phyloP scores from a whole-genome alignment of 768 basidiomycete species.

The Gloeostereum incarnatum region DNA sequence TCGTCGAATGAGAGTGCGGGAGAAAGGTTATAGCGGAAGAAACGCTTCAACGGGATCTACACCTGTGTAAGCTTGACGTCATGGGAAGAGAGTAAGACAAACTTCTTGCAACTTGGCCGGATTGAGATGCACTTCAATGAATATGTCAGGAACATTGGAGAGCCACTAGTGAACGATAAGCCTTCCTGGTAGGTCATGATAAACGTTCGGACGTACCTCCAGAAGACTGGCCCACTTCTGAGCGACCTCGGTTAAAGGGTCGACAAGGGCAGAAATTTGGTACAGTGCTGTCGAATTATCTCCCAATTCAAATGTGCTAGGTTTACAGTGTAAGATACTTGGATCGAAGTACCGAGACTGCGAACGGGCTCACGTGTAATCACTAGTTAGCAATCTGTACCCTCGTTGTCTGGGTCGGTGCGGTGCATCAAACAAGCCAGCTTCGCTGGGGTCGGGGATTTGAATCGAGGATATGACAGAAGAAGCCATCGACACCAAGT shows the following conservation, averaged over 20 bases:
- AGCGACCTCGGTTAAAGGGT: slow-evolving; percentile 77
- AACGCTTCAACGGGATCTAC: slow-evolving; percentile 84
- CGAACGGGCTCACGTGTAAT: slow-evolving; percentile 47
- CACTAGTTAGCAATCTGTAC: slow-evolving; percentile 50
- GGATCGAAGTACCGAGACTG: background rate
- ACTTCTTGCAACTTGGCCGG: slow-evolving; percentile 66
- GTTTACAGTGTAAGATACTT: slow-evolving; percentile 2
- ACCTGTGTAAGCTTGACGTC: background rate
- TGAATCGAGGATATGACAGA: slow-evolving; percentile 68
- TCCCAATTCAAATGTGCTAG: slow-evolving; percentile 63
- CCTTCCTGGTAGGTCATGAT: background rate
- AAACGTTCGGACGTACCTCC: slow-evolving; percentile 35
- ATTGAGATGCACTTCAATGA: slow-evolving; percentile 73
- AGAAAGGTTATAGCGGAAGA: slow-evolving; percentile 75
- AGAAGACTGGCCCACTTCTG: slow-evolving; percentile 83
- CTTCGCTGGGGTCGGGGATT: slow-evolving; percentile 63
- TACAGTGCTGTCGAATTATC: slow-evolving; percentile 57
- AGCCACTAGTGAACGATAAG: slow-evolving; percentile 39
- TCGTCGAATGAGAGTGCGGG: slow-evolving; percentile 50
- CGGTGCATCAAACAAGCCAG: slow-evolving; percentile 61
- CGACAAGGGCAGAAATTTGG: slow-evolving; percentile 65
- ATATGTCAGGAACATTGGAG: slow-evolving; percentile 50
- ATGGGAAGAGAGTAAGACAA: slow-evolving; percentile 8
- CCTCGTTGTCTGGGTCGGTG: slow-evolving; percentile 47
- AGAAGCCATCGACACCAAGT: slow-evolving; percentile 55